Percentiles rank a stretch among this genome's conserved stretches.
Conservation (phyloP, 345 rosid genomes). For the Gossypium australe region DNA sequence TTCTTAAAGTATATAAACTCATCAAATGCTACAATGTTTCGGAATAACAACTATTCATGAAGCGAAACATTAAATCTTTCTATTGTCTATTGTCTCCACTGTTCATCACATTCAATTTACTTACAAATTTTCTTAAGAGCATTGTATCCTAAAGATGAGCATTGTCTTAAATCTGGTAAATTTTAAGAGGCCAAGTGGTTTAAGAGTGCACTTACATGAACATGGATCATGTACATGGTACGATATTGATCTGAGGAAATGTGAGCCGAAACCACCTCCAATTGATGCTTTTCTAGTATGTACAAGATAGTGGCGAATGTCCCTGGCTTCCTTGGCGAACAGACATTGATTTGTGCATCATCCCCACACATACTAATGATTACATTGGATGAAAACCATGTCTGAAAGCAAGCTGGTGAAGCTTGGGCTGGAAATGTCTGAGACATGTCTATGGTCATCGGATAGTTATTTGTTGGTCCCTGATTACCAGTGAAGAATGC, state of each 20-base stretch:
- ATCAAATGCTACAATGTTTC: neutral
- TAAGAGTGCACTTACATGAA: slow-evolving; percentile 23
- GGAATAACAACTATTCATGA: neutral
- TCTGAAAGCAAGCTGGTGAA: slow-evolving; percentile 32
- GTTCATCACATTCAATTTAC: neutral
- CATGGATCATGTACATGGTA: slow-evolving; percentile 32
- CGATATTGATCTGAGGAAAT: slow-evolving; percentile 32
- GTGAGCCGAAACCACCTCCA: slow-evolving; percentile 48
- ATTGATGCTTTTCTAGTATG: slow-evolving; percentile 42
- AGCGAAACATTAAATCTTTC: neutral
- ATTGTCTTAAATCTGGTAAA: neutral
- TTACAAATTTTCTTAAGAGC: neutral
- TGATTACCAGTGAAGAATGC: slow-evolving; percentile 25
- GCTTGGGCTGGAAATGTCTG: slow-evolving; percentile 10
- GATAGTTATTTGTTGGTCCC: slow-evolving; percentile 19
- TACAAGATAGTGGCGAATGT: slow-evolving; percentile 31
- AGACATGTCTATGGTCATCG: slow-evolving; percentile 6
- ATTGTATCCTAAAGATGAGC: neutral
- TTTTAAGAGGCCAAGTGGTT: neutral
- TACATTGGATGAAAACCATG: slow-evolving; percentile 55
- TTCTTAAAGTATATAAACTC: neutral
- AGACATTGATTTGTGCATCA: slow-evolving; percentile 45
- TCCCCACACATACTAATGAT: slow-evolving; percentile 42
- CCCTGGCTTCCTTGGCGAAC: slow-evolving; percentile 37
- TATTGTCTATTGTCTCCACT: no score